Base-by-base conservation (phyloP, 371 early-diverging fungal species). In the Lichtheimia ornata region DNA sequence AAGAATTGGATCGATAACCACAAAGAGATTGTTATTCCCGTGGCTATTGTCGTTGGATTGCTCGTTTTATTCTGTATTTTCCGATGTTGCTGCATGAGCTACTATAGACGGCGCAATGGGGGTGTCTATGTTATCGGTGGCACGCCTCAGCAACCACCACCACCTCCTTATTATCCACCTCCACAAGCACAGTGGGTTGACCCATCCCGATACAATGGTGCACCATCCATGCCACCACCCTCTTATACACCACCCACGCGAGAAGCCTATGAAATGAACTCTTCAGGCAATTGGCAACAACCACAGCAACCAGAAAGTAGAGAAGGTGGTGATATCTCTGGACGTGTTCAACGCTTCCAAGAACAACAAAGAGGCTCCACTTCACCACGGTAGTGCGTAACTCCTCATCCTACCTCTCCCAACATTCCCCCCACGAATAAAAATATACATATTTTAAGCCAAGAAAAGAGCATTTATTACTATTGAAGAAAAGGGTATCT, bases 151-250 rank as follows among this genome's bases (percentile, higher is more conserved):
- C 30, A 53, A 24, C 35, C 60, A 12, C 63, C 59, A 24, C 60
- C 60, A 22, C 69, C 64, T 30, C 65, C 69, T 43, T 63, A 64
- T 25, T 70, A 70, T 5, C 70, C 71, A 40, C 65, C 65, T 45
- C 67, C 67, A 18, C 56, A 54, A 52, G 58, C 66, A 41, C n/a
- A 55, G 12, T 87, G 87, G 87, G 84, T 85, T 2, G 79, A 85
- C 56, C 84, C 84, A 4, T 17, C 65, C 5, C 45, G 50, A 5
- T 87, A 87, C 64, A 87, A 87, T 59, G 84, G 84, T n/a, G 53
- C 63, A 28, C 67, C 66, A 18, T 42, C 64, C 1, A 57, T 49
- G 15, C 71, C 71, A 7, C 66, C 66, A n/a, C 66, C 70, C 2
- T 44, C 55, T 13, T 67, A 69, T 41, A 51, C 63, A 15, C 58